phyloP scores from a whole-genome alignment of 2,329 filamentous ascomycete genomes.

The Simplicillium sp. region DNA sequence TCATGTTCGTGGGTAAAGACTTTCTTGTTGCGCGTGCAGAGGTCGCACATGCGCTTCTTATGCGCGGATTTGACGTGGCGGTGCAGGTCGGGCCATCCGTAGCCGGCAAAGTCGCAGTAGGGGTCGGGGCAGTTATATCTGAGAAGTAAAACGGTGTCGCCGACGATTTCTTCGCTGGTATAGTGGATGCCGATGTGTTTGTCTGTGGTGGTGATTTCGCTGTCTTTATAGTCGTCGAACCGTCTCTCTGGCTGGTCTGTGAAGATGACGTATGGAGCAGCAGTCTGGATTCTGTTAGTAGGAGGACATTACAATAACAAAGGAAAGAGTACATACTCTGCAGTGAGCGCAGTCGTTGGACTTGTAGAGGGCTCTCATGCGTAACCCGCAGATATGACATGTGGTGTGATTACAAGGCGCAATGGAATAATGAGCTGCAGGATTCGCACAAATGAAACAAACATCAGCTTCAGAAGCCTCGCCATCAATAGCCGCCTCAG shows the following conservation, averaged over 20 bases:
- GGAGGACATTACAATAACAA: not conserved
- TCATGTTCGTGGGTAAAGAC: slow-evolving; percentile 98
- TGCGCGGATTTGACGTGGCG: slow-evolving; percentile 77
- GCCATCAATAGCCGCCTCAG: slow-evolving; percentile 28
- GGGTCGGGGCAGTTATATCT: slow-evolving; percentile 90
- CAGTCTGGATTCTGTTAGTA: slow-evolving; percentile 33
- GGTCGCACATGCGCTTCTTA: slow-evolving; percentile 81
- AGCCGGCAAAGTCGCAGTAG: slow-evolving; percentile 71
- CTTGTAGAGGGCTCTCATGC: slow-evolving; percentile 90
- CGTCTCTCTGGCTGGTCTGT: slow-evolving; percentile 75
- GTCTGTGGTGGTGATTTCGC: slow-evolving; percentile 70
- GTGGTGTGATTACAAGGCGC: slow-evolving; percentile 93
- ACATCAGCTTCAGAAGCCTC: slow-evolving; percentile 64
- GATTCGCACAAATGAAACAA: slow-evolving; percentile 96
- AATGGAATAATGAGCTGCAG: slow-evolving; percentile 77
- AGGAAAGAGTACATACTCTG: slow-evolving; percentile 47
- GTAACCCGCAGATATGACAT: slow-evolving; percentile 89
- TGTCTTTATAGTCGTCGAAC: slow-evolving; percentile 70
- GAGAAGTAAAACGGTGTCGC: slow-evolving; percentile 79
- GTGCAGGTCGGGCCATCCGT: slow-evolving; percentile 49
- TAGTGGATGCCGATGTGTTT: slow-evolving; percentile 87
- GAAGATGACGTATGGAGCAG: slow-evolving; percentile 79
- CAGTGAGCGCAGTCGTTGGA: slow-evolving; percentile 96
- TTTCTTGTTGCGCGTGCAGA: slow-evolving; percentile 90
- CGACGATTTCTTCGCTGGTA: slow-evolving; percentile 78